Conservation (phyloP, 805 yeast species). For the Ogataea saltuana region DNA sequence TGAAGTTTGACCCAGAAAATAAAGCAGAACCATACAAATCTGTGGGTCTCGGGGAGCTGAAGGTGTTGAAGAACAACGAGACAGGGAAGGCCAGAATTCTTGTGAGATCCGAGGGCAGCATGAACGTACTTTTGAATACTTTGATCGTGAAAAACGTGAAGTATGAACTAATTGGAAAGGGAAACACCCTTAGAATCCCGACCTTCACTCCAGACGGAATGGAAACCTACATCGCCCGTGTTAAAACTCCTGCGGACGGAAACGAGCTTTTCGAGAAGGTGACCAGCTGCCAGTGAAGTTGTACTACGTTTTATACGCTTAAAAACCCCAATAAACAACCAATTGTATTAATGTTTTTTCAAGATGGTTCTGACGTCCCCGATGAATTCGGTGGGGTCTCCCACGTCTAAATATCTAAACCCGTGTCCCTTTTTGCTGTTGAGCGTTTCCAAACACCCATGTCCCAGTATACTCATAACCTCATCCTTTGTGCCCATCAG, state of each 20-base stretch:
- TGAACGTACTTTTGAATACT: constrained; percentile 73
- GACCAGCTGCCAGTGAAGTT: constrained; percentile 23
- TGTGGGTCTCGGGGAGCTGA: constrained; percentile 81
- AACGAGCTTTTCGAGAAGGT: constrained; percentile 44
- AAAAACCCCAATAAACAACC: background rate
- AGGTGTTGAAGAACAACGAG: constrained; percentile 61
- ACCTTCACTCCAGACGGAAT: constrained; percentile 58
- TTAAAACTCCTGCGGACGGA: constrained; percentile 76
- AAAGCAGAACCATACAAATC: constrained; percentile 52
- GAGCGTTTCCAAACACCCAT: constrained; percentile 31
- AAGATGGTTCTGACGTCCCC: constrained; percentile 41
- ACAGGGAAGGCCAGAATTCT: constrained; percentile 69
- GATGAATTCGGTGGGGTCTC: constrained; percentile 51
- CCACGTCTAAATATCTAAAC: constrained; percentile 46
- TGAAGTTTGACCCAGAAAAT: constrained; percentile 55
- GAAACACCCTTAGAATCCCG: constrained; percentile 67
- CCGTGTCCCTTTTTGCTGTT: constrained; percentile 27
- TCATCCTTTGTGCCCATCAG: constrained; percentile 54
- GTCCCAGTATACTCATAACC: constrained; percentile 42
- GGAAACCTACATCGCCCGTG: constrained; percentile 69
- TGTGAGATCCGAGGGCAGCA: constrained; percentile 87
- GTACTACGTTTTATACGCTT: background rate
- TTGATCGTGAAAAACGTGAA: constrained; percentile 56
- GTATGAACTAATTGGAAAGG: constrained; percentile 64
- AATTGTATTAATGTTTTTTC: constrained; percentile 23